Evolutionary conservation across 1,284 basidiomycete species (phyloP), one percentile per base, ranked within the genome.

Genomic region (Paramarasmius palmivorus): DNA sequence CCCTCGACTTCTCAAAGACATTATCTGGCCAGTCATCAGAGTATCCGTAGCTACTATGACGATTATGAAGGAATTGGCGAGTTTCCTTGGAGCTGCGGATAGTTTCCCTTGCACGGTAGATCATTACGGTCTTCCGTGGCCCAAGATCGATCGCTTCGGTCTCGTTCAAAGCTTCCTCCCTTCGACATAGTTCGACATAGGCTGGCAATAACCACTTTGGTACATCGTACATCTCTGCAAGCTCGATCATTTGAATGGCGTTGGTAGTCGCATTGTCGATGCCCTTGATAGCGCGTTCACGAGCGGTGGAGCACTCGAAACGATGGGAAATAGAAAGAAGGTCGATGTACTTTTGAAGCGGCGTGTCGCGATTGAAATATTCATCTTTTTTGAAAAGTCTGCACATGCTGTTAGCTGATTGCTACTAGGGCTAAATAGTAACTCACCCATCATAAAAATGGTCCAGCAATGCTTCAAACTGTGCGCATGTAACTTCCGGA

Each of bases 141-240:
- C 73, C 74, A 12, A 76, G 56, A 37, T 64, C 61, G 49, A 65
- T 62, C 2, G 70, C 73, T 58, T 78, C 75, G 12, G 59, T 58
- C 23, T 68, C 67, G 6, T 60, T 64, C 7, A 77, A 58, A 2
- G 73, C 64, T 5, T 63, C 55, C 0, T 55, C 54, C 4, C 76
- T 65, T 50, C 66, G 59, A 54, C 73, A 73, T 14, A 77, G 57
- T 17, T 67, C 67, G 1, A 65, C 63, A 59, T 74, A 75, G 3
- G 75, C 73, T 0, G 69, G 65, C 1, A 61, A 60, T 10, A 74
- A 66, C 76, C 76, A 77, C 3, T 61, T 50, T 12, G 61, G 62
- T 22, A 78, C 59, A 41, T 69, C 63, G 58, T 71, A 68, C 49
- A 68, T 68, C 37, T 61, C 63, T n/a, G 74, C 74, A 34, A 77